Base-by-base conservation (phyloP, 1,284 basidiomycete genomes). In the Ceratobasidium sp. region DNA sequence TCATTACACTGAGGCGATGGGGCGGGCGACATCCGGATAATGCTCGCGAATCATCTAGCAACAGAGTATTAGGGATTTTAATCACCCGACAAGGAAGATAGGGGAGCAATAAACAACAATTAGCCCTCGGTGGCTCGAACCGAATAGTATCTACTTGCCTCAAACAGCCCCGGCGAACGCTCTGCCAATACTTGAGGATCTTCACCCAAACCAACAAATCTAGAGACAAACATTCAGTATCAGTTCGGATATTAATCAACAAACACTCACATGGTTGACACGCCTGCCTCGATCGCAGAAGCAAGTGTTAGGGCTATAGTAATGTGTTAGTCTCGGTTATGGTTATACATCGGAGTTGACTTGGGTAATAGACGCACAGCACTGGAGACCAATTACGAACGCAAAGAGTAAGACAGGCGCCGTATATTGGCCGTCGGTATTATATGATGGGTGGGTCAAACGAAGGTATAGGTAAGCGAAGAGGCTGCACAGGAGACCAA, bases 401-500 rank as follows among this genome's bases (percentile, higher is more conserved):
- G 93, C 88, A 84, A 94, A 95, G n/a, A 95, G 84, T 26, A 95
- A 83, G 61, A 95, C 87, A 1, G 93, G 92, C 12, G 92, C 91
- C 0, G 93, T 94, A 82, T 94, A 95, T 81, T 93, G 90, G 26
- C 93, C 93, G 77, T 88, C 84, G 2, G 85, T 82, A 81, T 95
- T 95, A 83, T 94, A 95, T 4, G 91, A 83, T 0, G 93, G 94
- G 59, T 90, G 85, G 2, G 93, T 94, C 81, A 89, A 88, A 79
- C 90, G 89, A 67, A 96, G 85, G 84, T 96, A 97, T 26, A 96
- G 85, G 84, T 93, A 97, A 0, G 89, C 91, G 81, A 96, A 96
- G 20, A 96, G 86, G 0, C 91, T 93, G 77, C 89, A 94, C 17
- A 94, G 84, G 78, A 95, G 85, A 13, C 94, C 96, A 78, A 96